Conservation (phyloP, 768 basidiomycete genomes). For the Lactarius akahatsu region DNA sequence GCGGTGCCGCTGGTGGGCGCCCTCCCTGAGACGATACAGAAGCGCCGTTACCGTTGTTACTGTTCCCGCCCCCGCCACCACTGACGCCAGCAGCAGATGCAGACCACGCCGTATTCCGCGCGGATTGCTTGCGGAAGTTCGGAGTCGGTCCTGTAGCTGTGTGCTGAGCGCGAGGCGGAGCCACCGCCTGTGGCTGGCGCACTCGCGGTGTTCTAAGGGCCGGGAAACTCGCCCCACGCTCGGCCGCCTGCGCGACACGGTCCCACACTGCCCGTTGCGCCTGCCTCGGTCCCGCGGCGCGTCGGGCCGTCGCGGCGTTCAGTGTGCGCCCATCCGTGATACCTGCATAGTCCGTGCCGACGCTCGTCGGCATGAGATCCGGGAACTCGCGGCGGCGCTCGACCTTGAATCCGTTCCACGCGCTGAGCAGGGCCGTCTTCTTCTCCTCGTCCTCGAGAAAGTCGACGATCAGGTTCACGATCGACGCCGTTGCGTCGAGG, state of each 20-base stretch:
- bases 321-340: slow-evolving; percentile 81
- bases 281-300: slow-evolving; percentile 43
- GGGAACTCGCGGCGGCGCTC: slow-evolving; percentile 91
- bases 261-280: slow-evolving; percentile 77
- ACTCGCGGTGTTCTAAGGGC: slow-evolving; percentile 31
- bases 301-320: slow-evolving; percentile 73
- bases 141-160: slow-evolving; percentile 32
- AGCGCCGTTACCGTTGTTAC: slow-evolving; percentile 8
- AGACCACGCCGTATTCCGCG: slow-evolving; percentile 29
- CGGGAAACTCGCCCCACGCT: slow-evolving; percentile 38
- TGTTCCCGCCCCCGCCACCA: slow-evolving; percentile 13
- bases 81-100: slow-evolving; percentile 32
- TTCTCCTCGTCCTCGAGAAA: slow-evolving; percentile 84
- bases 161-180: slow-evolving; percentile 37
- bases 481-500: slow-evolving; percentile 71
- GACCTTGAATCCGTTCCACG: slow-evolving; percentile 82
- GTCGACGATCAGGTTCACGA: slow-evolving; percentile 72
- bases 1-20: slow-evolving; percentile 20
- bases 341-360: slow-evolving; percentile 70
- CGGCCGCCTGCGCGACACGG: slow-evolving; percentile 81
- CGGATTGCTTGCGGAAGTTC: slow-evolving; percentile 36
- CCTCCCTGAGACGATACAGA: slow-evolving; percentile 14
- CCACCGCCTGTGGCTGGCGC: slow-evolving; percentile 23
- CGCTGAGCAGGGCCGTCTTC: slow-evolving; percentile 65
- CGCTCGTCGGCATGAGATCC: slow-evolving; percentile 58